A percentile compares a stretch with the other conserved stretches of the same genome.
phyloP scores from a whole-genome alignment of 805 yeast species.

The Nakazawaea holstii region DNA sequence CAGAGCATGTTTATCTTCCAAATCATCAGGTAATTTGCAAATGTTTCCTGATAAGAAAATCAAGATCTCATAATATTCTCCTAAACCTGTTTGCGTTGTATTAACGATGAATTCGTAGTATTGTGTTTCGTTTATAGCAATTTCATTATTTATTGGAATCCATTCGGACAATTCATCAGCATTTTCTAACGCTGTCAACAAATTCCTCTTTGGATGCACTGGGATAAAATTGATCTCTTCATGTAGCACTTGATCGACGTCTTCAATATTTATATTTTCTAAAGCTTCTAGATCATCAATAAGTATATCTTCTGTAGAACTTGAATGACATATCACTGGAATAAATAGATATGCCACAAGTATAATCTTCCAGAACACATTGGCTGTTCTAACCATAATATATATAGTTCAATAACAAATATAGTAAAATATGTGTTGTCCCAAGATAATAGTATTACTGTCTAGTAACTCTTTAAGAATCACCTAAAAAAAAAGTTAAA shows the following conservation, averaged over 20 bases:
- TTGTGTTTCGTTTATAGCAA: constrained; percentile 33
- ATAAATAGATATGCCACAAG: too few relatives aligned
- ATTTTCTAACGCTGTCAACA: constrained; percentile 7
- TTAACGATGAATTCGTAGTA: constrained; percentile 39
- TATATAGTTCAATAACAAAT: too few relatives aligned
- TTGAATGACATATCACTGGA: not conserved
- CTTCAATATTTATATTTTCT: too few relatives aligned
- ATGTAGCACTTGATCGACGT: too few relatives aligned
- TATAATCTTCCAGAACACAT: too few relatives aligned
- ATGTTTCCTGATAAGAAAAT: constrained; percentile 48
- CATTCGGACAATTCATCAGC: constrained; percentile 15
- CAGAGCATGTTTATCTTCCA: not conserved
- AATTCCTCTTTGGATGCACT: constrained; percentile 2
- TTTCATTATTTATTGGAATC: constrained; percentile 19
- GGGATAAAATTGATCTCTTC: not conserved
- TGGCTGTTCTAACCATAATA: too few relatives aligned
- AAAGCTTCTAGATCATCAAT: not conserved
- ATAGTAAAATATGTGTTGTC: too few relatives aligned
- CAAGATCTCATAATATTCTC: constrained; percentile 39
- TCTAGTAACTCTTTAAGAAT: too few relatives aligned
- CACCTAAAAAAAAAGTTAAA: too few relatives aligned
- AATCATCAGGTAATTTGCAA: constrained; percentile 28
- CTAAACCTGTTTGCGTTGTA: constrained; percentile 34
- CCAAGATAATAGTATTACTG: too few relatives aligned
- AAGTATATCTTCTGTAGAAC: too few relatives aligned